Evolutionary conservation across 148 eudicot genomes (phyloP), one percentile per base, ranked within the genome.

Genomic region (Rhododendron henanense): DNA sequence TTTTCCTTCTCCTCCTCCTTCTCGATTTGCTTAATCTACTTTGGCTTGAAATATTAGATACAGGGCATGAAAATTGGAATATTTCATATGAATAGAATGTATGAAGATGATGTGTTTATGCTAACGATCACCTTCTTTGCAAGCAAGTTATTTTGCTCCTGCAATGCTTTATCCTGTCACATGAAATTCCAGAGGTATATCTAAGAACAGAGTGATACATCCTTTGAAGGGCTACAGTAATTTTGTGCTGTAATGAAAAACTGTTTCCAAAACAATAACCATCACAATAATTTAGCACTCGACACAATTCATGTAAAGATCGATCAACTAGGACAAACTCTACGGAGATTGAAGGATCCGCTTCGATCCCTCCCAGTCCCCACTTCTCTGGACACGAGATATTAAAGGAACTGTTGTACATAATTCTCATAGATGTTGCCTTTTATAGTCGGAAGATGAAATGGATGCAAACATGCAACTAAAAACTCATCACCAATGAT

Each of bases 81-180:
- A 59, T 74, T 1, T n/a, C 84, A 11, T 33, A 50, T 61, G 25
- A 84, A 33, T 4, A 51, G 3, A 23, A 59, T 39, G 25, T 3
- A 77, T 31, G 15, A 85, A 3, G 81, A 28, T 57, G 4, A 6
- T 21, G 45, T 18, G 0, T 23, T 5, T 21, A 35, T 13, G n/a
- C 23, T 51, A 81, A 35, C 3, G 77, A 10, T 85, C 81, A 95
- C 98, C 94, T 91, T 91, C 87, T 91, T 93, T 53, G 90, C 31
- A 44, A 95, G 98, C 88, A 87, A 33, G 65, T 86, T 92, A 87
- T 92, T 95, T 83, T 90, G 90, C 86, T 93, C 95, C 90, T 89
- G 91, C 91, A 92, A 87, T 63, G 93, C 92, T 92, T 92, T 95
- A 85, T 92, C 92, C 98, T 95, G 93, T 83, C 74, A 87, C 71